Conservation (phyloP, 257 asterid genomes). For the Nicotiana undulata region DNA sequence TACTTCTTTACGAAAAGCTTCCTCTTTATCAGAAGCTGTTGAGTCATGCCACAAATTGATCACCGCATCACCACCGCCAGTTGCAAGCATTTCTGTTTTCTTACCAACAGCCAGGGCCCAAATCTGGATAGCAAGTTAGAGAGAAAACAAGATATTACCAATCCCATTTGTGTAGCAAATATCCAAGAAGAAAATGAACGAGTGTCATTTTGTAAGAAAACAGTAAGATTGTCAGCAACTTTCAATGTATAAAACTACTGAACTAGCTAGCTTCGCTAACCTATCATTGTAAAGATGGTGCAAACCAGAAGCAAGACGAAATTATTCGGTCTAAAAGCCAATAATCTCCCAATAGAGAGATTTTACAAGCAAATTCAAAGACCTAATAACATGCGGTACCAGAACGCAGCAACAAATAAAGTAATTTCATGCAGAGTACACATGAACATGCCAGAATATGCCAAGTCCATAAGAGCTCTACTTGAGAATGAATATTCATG, state of each 20-base stretch:
- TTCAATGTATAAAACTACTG: neutral
- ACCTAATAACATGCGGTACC: neutral
- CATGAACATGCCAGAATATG: neutral
- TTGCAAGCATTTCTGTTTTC: slow-evolving; percentile 88
- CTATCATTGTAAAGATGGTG: neutral
- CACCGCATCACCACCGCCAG: slow-evolving; percentile 95
- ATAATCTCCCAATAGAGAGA: neutral
- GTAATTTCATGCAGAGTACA: neutral
- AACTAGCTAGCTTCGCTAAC: neutral
- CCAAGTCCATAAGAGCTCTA: neutral
- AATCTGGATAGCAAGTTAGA: slow-evolving; percentile 40
- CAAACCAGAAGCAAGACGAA: neutral
- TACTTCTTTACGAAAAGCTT: slow-evolving; percentile 85
- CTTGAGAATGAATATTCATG: neutral
- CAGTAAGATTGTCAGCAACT: neutral
- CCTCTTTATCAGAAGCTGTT: slow-evolving; percentile 84
- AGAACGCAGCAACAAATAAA: neutral
- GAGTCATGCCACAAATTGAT: slow-evolving; percentile 94
- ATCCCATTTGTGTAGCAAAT: neutral
- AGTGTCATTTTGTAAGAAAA: too few species aligned
- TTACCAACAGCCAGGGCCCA: slow-evolving; percentile 94
- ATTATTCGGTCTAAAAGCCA: neutral
- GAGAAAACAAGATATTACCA: neutral
- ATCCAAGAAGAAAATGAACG: neutral
- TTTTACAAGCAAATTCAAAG: neutral